Percentiles rank a stretch among this genome's conserved stretches.
Evolutionary conservation across 2,329 filamentous ascomycete genomes (phyloP).

Genomic region (Parastagonospora avenae): DNA sequence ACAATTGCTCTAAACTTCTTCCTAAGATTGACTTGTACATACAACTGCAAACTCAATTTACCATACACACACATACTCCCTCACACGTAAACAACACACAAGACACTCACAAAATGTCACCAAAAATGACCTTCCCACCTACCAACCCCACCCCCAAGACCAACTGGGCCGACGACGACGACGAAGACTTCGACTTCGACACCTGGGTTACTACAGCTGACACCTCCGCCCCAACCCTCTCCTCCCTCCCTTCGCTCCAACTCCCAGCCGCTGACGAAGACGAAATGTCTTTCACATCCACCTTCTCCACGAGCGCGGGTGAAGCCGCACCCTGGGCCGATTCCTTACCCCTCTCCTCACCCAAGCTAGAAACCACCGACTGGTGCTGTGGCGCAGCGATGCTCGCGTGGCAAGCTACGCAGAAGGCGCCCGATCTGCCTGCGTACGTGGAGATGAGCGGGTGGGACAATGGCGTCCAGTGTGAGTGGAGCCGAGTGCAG

Average conservation of each 20-base stretch:
- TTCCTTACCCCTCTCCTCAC: neutral
- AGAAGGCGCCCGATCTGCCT: neutral
- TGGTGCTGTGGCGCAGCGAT: neutral
- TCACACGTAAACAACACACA: neutral
- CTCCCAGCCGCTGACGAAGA: neutral
- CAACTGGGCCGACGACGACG: constrained; percentile 34
- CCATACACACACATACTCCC: too few relatives aligned
- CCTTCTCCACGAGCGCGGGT: neutral
- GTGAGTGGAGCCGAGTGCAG: neutral
- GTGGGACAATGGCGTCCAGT: neutral
- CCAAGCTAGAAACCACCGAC: neutral
- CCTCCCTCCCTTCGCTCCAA: constrained; percentile 13
- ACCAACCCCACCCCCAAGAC: neutral
- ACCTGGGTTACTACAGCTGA: constrained; percentile 20
- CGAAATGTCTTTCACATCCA: neutral
- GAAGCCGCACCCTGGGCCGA: neutral
- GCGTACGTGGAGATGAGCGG: neutral
- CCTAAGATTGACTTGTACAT: too few relatives aligned
- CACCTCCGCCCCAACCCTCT: constrained; percentile 10
- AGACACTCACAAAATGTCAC: neutral
- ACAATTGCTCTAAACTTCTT: too few relatives aligned
- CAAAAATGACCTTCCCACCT: neutral
- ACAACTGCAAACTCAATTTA: neutral
- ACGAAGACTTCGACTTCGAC: constrained; percentile 22
- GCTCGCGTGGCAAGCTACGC: neutral